Percentiles rank a stretch among this genome's conserved stretches.
Evolutionary conservation across 352 stramenopile genomes (phyloP).

Genomic region (Globisporangium yorkense): DNA sequence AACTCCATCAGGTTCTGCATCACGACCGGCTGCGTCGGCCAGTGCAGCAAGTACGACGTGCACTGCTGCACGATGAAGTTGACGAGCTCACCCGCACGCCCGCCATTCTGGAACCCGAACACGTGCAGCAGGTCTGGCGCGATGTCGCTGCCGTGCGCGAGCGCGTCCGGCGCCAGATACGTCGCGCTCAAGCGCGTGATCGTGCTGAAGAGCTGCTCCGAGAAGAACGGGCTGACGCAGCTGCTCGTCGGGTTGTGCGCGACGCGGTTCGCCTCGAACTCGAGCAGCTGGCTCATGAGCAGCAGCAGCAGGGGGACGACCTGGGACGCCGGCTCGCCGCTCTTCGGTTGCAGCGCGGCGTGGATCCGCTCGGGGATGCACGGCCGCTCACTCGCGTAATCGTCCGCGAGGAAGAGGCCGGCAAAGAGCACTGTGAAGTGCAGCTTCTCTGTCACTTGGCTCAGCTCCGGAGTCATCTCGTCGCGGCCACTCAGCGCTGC

Average conservation of each 20-base stretch:
- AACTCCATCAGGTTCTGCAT: slow-evolving; percentile 83
- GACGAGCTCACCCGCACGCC: slow-evolving; percentile 47
- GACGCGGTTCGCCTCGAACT: slow-evolving; percentile 61
- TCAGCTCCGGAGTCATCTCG: slow-evolving; percentile 48
- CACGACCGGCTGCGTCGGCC: slow-evolving; percentile 75
- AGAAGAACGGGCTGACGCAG: slow-evolving; percentile 73
- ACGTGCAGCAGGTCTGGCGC: slow-evolving; percentile 49
- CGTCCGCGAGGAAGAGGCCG: slow-evolving; percentile 72
- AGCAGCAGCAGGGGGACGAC: slow-evolving; percentile 62
- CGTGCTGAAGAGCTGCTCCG: slow-evolving; percentile 65
- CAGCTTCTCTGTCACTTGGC: slow-evolving; percentile 69
- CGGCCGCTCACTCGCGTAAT: slow-evolving; percentile 69
- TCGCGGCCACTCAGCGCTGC: slow-evolving; percentile 36
- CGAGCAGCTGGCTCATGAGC: slow-evolving; percentile 63
- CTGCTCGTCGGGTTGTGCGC: slow-evolving; percentile 46
- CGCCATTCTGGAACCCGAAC: slow-evolving; percentile 56
- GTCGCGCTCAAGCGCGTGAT: slow-evolving; percentile 72
- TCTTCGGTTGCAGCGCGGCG: slow-evolving; percentile 19
- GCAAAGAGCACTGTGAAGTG: slow-evolving; percentile 78
- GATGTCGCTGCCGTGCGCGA: slow-evolving; percentile 31
- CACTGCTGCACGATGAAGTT: slow-evolving; percentile 67
- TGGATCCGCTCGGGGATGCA: slow-evolving; percentile 60
- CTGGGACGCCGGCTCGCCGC: slow-evolving; percentile 14
- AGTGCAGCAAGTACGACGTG: slow-evolving; percentile 72
- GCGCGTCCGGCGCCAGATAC: slow-evolving; percentile 52